Conservation (phyloP, 306 rosid species). For the Senna tora region DNA sequence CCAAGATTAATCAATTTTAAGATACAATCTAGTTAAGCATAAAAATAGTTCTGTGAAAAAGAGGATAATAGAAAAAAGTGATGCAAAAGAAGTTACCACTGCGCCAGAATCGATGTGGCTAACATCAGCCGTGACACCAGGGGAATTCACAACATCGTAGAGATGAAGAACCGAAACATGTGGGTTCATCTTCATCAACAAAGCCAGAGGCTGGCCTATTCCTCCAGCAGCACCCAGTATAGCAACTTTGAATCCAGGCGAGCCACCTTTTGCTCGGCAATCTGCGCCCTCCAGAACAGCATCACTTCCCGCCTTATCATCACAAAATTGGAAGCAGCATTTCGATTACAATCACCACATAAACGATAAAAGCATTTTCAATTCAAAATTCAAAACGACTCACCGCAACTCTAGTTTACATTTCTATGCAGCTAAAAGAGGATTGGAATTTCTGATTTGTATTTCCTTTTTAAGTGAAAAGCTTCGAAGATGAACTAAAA, state of each 20-base stretch:
- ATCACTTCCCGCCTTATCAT: constrained; percentile 42
- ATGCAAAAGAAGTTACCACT: constrained; percentile 62
- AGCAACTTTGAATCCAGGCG: constrained; percentile 92
- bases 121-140: constrained; percentile 96
- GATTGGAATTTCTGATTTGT: constrained; percentile 21
- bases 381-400: background rate
- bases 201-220: constrained; percentile 88
- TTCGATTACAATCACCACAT: constrained; percentile 32
- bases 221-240: constrained; percentile 96
- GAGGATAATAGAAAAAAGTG: background rate
- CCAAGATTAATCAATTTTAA: background rate
- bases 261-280: constrained; percentile 81
- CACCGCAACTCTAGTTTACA: background rate
- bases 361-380: background rate
- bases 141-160: constrained; percentile 90
- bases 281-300: constrained; percentile 43
- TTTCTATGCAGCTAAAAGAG: constrained; percentile 5
- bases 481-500: constrained; percentile 2
- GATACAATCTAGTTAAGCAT: background rate
- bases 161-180: constrained; percentile 94
- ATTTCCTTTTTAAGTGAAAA: background rate
- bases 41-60: constrained; percentile 1
- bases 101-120: constrained; percentile 98
- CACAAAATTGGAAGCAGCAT: constrained; percentile 11
- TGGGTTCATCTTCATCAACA: constrained; percentile 95